Conservation (phyloP, 2,329 filamentous ascomycete genomes). For the Pezicula carpinea region DNA sequence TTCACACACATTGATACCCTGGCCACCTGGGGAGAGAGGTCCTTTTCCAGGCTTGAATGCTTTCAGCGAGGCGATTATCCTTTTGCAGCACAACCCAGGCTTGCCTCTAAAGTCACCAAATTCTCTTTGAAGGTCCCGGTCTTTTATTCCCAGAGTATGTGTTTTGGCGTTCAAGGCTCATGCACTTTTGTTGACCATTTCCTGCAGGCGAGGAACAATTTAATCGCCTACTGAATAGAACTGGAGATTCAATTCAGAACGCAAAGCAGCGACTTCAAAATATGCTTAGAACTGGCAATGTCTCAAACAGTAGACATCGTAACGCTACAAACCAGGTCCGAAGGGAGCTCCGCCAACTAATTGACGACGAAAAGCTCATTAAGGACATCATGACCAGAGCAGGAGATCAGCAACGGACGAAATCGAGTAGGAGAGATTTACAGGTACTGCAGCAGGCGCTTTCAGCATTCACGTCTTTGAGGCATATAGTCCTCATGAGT, state of each 20-base stretch:
- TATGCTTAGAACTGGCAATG: neutral
- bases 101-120: slow-evolving; percentile 49
- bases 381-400: slow-evolving; percentile 15
- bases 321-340: slow-evolving; percentile 10
- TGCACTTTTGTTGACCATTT: neutral
- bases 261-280: neutral
- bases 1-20: slow-evolving; percentile 45
- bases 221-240: neutral
- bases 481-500: slow-evolving; percentile 60
- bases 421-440: slow-evolving; percentile 15
- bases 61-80: slow-evolving; percentile 9
- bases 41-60: slow-evolving; percentile 40
- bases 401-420: slow-evolving; percentile 19
- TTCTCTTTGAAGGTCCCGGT: slow-evolving; percentile 56
- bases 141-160: slow-evolving; percentile 49
- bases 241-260: neutral
- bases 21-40: slow-evolving; percentile 41
- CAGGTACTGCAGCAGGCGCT: slow-evolving; percentile 18
- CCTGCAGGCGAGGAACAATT: neutral
- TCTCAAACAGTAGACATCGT: slow-evolving; percentile 6
- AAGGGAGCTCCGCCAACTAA: slow-evolving; percentile 5
- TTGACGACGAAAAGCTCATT: slow-evolving; percentile 13
- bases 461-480: slow-evolving; percentile 51
- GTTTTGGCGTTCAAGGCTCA: neutral
- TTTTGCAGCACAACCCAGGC: slow-evolving; percentile 40